Base-by-base conservation (phyloP, 1,139 yeast genomes). In the Geotrichum aggregatum region DNA sequence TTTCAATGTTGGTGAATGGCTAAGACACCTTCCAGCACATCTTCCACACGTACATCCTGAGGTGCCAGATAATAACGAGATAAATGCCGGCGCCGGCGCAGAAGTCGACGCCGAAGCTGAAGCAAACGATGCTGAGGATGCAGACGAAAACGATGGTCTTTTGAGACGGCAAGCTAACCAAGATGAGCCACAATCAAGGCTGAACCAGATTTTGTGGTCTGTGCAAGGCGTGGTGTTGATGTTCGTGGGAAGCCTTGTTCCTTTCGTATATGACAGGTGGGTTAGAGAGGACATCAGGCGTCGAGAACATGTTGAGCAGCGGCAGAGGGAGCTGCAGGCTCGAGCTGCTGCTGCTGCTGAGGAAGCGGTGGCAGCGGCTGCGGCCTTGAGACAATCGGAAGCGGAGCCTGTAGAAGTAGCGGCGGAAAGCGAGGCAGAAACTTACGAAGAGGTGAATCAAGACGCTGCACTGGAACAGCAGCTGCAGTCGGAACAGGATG, bases 221-320 rank as follows among this genome's bases (percentile, higher is more conserved):
- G 36, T 49, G 16, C 42, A 49, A 31, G 47, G 49, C 8, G 40
- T 47, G 11, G 39, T 50, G n/a, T 38, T 56, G 22, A 53, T 64
- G 52, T 55, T 63, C 39, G 30, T 63, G 11, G 61, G 59, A 18
- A 63, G 64, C 38, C 24, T 62, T 33, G 45, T 63, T 21, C 66
- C 66, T 0, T 53, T 59, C n/a, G 48, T 62, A 26, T 55, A 61
- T 41, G 62, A 58, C 21, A 41, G 57, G 21, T 64, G 67, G 67
- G 52, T 43, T n/a, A 56, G 50, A 13, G 63, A 60, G 39, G 61
- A 59, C 38, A 42, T 46, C 14, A 49, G 52, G 16, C 50, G 63
- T 14, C 49, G 58, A 18, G 54, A 52, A 11, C 58, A 58, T 22
- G 58, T 49, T 1, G 55, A 52, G 18, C 54, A 21, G 13, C 16